Evolutionary conservation across 148 eudicot genomes (phyloP).

Genomic region (Tetragonia tetragonoides): DNA sequence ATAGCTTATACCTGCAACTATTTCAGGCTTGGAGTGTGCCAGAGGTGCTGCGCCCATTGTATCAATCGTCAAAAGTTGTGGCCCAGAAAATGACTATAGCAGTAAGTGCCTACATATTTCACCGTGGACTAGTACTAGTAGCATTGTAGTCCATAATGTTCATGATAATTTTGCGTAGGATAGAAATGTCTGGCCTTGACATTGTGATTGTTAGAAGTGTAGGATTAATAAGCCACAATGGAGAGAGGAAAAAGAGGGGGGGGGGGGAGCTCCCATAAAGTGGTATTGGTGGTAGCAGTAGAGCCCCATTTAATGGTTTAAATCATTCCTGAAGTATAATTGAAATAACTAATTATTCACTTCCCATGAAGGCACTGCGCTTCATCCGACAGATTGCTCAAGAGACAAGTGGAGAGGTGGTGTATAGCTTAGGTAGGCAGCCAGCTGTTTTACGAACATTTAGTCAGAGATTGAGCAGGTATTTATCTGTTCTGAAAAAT

Average conservation of each 20-base stretch:
- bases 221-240: not conserved
- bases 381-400: slow-evolving; percentile 88
- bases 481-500: not conserved
- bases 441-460: slow-evolving; percentile 91
- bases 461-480: slow-evolving; percentile 94
- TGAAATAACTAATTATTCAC: not conserved
- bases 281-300: not conserved
- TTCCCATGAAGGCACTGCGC: slow-evolving; percentile 66
- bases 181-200: not conserved
- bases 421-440: slow-evolving; percentile 83
- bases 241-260: not conserved
- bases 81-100: slow-evolving; percentile 94
- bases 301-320: not conserved
- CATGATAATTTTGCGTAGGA: not conserved
- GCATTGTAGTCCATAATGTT: not conserved
- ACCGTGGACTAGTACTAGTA: not conserved
- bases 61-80: slow-evolving; percentile 88
- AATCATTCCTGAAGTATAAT: not conserved
- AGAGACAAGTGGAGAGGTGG: slow-evolving; percentile 94
- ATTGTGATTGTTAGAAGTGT: not conserved
- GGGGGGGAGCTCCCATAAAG: too few species aligned
- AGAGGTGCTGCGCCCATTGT: slow-evolving; percentile 88
- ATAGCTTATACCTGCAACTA: slow-evolving; percentile 8
- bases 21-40: slow-evolving; percentile 94
- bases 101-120: slow-evolving; percentile 37